phyloP scores from a whole-genome alignment of 345 rosid genomes.

The Gossypium raimondii region DNA sequence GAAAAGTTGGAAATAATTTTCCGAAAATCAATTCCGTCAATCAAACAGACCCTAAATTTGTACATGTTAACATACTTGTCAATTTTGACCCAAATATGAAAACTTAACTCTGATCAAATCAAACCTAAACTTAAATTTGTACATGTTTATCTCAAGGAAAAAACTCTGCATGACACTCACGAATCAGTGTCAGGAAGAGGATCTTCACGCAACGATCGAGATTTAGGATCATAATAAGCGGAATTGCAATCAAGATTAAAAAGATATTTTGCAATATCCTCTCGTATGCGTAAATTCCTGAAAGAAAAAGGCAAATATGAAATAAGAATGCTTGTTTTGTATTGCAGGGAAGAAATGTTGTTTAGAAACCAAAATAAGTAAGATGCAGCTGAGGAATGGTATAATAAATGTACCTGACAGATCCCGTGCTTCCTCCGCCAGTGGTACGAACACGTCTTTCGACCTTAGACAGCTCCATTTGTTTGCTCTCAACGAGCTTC shows the following conservation, averaged over 20 bases:
- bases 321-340: slow-evolving; percentile 7
- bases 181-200: slow-evolving; percentile 80
- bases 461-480: slow-evolving; percentile 92
- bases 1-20: no score
- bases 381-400: background rate
- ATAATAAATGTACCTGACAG: slow-evolving; percentile 52
- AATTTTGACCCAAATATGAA: no score
- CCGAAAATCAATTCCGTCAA: no score
- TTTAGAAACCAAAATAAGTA: background rate
- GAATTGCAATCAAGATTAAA: slow-evolving; percentile 72
- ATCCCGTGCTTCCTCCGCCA: slow-evolving; percentile 98
- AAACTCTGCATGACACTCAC: slow-evolving; percentile 26
- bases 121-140: no score
- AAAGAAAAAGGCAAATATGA: background rate
- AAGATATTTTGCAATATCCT: slow-evolving; percentile 71
- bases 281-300: slow-evolving; percentile 75
- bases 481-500: slow-evolving; percentile 78
- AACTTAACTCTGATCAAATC: no score
- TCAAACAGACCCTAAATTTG: no score
- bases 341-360: slow-evolving; percentile 6
- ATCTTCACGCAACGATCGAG: slow-evolving; percentile 77
- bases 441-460: slow-evolving; percentile 98
- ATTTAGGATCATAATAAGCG: slow-evolving; percentile 74
- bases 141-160: background rate
- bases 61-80: no score